A percentile compares a stretch with the other conserved stretches of the same genome.
Evolutionary conservation across 75 land plant species (phyloP).

Genomic region (Sequoia sempervirens): DNA sequence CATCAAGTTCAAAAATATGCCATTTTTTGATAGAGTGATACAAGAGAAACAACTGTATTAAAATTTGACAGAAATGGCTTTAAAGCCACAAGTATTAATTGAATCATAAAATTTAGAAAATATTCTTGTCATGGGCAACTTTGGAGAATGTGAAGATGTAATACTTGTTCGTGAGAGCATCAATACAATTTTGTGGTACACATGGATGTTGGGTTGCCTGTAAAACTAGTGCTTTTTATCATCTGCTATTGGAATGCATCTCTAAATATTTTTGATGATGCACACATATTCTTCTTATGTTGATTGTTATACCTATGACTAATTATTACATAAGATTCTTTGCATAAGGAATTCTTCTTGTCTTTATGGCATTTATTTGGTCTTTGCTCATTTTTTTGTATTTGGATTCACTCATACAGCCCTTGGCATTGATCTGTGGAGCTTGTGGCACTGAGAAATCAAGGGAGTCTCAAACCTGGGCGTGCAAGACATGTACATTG

Average conservation of each 20-base stretch:
- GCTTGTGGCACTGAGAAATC: constrained; percentile 58
- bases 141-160: background rate
- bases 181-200: background rate
- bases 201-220: background rate
- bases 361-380: background rate
- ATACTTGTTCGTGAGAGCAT: background rate
- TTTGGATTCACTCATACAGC: constrained; percentile 32
- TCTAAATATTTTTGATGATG: background rate
- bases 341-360: background rate
- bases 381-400: background rate
- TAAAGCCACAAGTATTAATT: background rate
- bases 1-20: background rate
- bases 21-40: background rate
- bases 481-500: constrained; percentile 85
- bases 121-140: background rate
- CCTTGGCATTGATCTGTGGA: constrained; percentile 68
- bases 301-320: background rate
- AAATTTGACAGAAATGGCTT: background rate
- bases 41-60: background rate
- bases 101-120: background rate
- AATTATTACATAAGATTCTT: background rate
- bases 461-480: constrained; percentile 44
- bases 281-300: background rate
- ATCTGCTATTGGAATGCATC: background rate
- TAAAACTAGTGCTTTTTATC: background rate